Percentiles rank a stretch among this genome's conserved stretches.
These are phyloP conservation scores for Metrosideros polymorpha DNA, from an alignment of 441 rosid genomes.

Conservation along the genomic window DNA sequence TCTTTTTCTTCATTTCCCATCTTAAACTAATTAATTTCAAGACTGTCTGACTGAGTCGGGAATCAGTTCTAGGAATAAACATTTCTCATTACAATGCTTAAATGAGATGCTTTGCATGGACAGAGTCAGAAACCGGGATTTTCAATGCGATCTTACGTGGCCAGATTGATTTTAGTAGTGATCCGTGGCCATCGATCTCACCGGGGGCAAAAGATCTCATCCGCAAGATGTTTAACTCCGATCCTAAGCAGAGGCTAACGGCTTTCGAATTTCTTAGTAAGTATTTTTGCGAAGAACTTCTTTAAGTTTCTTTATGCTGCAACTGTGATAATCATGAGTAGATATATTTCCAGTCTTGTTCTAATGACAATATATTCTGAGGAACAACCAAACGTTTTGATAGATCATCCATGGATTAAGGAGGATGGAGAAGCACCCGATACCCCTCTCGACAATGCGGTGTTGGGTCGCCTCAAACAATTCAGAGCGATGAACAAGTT, in stretches of 20 bases:
- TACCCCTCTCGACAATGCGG: background rate
- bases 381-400: background rate
- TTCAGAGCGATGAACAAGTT: slow-evolving; percentile 4
- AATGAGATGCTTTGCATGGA: background rate
- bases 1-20: background rate
- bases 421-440: slow-evolving; percentile 12
- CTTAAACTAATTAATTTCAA: background rate
- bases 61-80: background rate
- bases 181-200: background rate
- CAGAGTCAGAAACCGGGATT: slow-evolving; percentile 4
- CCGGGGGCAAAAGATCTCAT: slow-evolving; percentile 2
- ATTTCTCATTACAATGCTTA: background rate
- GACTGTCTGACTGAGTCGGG: background rate
- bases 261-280: slow-evolving; percentile 4
- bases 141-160: slow-evolving; percentile 1
- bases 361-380: background rate
- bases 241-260: background rate
- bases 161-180: background rate
- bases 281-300: background rate
- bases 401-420: background rate
- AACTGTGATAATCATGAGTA: background rate
- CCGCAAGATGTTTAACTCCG: slow-evolving; percentile 4
- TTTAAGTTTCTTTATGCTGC: background rate
- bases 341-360: background rate
- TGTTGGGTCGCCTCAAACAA: slow-evolving; percentile 3